Evolutionary conservation across 768 basidiomycete genomes (phyloP).

Genomic region (Mrakia frigida): DNA sequence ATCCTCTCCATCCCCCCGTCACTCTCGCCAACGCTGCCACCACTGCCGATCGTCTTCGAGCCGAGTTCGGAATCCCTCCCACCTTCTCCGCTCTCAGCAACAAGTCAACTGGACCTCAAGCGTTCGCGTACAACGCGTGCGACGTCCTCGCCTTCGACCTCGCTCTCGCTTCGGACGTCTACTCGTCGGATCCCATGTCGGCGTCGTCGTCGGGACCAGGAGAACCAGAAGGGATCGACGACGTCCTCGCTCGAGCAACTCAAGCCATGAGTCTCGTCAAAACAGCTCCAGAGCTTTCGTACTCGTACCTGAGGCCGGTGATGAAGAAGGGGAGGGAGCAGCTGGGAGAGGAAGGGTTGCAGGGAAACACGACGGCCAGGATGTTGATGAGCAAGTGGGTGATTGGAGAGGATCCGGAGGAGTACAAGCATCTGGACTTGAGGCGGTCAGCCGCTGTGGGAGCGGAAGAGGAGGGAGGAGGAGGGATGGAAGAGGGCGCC

Average conservation of each 20-base stretch:
- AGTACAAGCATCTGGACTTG: slow-evolving; percentile 21
- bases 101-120: background rate
- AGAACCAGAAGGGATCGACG: slow-evolving; percentile 6
- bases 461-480: background rate
- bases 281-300: slow-evolving; percentile 17
- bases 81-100: background rate
- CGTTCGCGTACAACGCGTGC: slow-evolving; percentile 6
- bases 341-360: background rate
- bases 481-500: background rate
- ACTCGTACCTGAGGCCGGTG: slow-evolving; percentile 16
- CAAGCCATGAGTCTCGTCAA: slow-evolving; percentile 16
- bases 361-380: slow-evolving; percentile 5
- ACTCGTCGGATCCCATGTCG: slow-evolving; percentile 2
- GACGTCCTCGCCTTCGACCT: slow-evolving; percentile 28
- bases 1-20: background rate
- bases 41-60: slow-evolving; percentile 2
- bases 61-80: background rate
- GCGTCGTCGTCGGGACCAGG: background rate
- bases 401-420: slow-evolving; percentile 29
- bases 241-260: slow-evolving; percentile 29
- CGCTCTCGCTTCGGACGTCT: slow-evolving; percentile 15
- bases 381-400: slow-evolving; percentile 25
- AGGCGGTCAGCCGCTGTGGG: background rate
- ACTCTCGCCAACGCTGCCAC: background rate
- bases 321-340: background rate